Conservation (phyloP, 2,329 filamentous ascomycete species). For the Neobulgaria alba region DNA sequence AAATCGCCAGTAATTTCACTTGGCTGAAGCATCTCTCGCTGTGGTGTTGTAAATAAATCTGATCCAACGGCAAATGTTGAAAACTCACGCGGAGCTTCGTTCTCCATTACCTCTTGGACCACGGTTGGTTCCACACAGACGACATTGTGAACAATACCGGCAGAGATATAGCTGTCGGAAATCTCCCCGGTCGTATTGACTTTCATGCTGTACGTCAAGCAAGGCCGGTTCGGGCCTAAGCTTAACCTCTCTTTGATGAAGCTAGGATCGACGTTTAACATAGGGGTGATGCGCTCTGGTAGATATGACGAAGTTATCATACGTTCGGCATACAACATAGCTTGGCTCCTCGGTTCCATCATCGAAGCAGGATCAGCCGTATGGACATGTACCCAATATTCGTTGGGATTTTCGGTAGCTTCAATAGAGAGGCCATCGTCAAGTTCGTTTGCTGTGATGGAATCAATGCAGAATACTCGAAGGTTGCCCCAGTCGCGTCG, state of each 20-base stretch:
- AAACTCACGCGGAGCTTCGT: neutral
- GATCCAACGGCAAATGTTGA: constrained; percentile 11
- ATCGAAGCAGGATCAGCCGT: constrained; percentile 70
- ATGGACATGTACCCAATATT: constrained; percentile 72
- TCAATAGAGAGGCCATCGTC: constrained; percentile 75
- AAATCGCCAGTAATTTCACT: constrained; percentile 36
- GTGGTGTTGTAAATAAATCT: constrained; percentile 5
- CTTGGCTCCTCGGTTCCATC: constrained; percentile 47
- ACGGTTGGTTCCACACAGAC: constrained; percentile 47
- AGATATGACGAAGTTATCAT: constrained; percentile 53
- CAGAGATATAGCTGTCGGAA: constrained; percentile 45
- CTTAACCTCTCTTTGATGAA: constrained; percentile 45
- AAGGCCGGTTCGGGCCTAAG: constrained; percentile 40
- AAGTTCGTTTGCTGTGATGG: constrained; percentile 56
- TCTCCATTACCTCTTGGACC: constrained; percentile 32
- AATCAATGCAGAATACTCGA: constrained; percentile 66
- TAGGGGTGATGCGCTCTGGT: constrained; percentile 46
- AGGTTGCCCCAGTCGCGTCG: constrained; percentile 52
- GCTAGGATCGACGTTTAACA: constrained; percentile 41
- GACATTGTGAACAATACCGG: constrained; percentile 46
- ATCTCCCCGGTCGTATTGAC: constrained; percentile 45
- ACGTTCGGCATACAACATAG: constrained; percentile 53
- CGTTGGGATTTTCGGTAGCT: constrained; percentile 37
- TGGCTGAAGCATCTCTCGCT: constrained; percentile 35
- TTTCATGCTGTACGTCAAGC: constrained; percentile 54